phyloP scores from a whole-genome alignment of 805 yeast species.

The Candida boidinii region DNA sequence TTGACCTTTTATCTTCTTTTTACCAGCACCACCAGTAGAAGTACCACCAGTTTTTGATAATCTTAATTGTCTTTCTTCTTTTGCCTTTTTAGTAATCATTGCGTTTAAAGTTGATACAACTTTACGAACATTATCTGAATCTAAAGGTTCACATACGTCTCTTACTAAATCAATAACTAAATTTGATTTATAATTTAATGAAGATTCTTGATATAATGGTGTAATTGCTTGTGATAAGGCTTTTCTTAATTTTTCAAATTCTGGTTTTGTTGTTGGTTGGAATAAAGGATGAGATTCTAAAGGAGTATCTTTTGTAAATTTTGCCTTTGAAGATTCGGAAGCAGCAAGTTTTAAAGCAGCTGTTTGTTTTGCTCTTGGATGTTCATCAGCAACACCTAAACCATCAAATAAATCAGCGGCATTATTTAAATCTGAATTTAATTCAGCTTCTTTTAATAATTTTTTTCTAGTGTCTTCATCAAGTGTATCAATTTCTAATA shows the following conservation, averaged over 20 bases:
- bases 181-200: slow-evolving; percentile 60
- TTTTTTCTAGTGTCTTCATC: slow-evolving; percentile 72
- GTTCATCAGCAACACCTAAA: slow-evolving; percentile 45
- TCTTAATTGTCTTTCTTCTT: slow-evolving; percentile 84
- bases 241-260: slow-evolving; percentile 70
- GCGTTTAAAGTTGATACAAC: slow-evolving; percentile 80
- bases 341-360: slow-evolving; percentile 37
- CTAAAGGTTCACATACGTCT: slow-evolving; percentile 74
- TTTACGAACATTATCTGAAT: slow-evolving; percentile 76
- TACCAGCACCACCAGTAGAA: slow-evolving; percentile 88
- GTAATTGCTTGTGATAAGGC: slow-evolving; percentile 55
- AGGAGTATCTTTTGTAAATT: slow-evolving; percentile 53
- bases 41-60: slow-evolving; percentile 77
- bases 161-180: slow-evolving; percentile 81
- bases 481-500: slow-evolving; percentile 54
- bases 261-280: slow-evolving; percentile 72
- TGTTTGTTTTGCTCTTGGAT: slow-evolving; percentile 38
- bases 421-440: slow-evolving; percentile 79
- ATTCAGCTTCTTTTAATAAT: slow-evolving; percentile 69
- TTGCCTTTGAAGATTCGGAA: slow-evolving; percentile 26
- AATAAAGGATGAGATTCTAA: slow-evolving; percentile 73
- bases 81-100: slow-evolving; percentile 74
- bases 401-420: slow-evolving; percentile 91
- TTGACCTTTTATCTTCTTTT: slow-evolving; percentile 83
- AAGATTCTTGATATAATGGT: slow-evolving; percentile 50